Evolutionary conservation across 345 rosid genomes (phyloP).

Genomic region (Eucalyptus curtisii): DNA sequence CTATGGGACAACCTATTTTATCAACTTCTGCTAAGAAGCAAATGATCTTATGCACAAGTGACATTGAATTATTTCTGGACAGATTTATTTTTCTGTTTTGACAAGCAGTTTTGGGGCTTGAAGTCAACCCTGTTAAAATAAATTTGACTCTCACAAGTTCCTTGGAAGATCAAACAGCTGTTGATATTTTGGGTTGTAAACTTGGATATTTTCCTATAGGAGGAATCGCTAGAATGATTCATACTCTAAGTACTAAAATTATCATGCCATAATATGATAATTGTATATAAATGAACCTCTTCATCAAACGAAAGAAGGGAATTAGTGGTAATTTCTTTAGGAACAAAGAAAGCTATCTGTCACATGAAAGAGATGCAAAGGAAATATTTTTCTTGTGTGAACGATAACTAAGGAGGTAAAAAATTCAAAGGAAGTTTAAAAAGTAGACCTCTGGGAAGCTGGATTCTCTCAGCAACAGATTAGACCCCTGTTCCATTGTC

Average conservation of each 20-base stretch:
- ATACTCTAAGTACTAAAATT: background rate
- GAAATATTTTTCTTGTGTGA: background rate
- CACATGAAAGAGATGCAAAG: background rate
- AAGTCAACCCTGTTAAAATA: background rate
- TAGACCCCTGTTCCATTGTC: background rate
- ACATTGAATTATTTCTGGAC: background rate
- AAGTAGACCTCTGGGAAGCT: background rate
- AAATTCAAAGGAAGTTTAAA: background rate
- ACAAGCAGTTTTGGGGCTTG: background rate
- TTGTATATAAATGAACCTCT: background rate
- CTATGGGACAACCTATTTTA: background rate
- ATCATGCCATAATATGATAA: background rate
- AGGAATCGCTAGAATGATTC: background rate
- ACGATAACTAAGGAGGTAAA: background rate
- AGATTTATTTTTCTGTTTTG: background rate
- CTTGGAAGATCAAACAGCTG: background rate
- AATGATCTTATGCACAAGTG: background rate
- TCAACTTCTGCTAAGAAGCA: background rate
- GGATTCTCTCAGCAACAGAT: background rate
- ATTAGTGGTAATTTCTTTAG: background rate
- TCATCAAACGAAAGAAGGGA: background rate
- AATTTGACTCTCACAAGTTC: background rate
- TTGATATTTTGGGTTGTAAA: background rate
- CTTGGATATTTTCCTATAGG: background rate
- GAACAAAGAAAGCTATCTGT: background rate